A percentile compares a stretch with the other conserved stretches of the same genome.
phyloP scores from a whole-genome alignment of 176 grass and related monocot species.

The Tillandsia leiboldiana region DNA sequence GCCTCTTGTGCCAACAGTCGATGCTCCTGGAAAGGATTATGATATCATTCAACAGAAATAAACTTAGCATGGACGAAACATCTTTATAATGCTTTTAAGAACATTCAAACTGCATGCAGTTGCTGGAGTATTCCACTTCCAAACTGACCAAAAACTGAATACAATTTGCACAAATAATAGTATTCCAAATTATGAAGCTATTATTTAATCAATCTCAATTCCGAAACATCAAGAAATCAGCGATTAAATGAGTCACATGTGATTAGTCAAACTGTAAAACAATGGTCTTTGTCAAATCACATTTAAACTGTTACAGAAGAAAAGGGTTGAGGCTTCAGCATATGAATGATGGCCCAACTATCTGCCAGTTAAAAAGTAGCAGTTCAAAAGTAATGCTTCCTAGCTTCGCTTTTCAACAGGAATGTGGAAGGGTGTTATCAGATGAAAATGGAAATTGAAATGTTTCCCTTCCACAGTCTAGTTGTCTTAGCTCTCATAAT shows the following conservation, averaged over 20 bases:
- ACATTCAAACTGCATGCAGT: not conserved
- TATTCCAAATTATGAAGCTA: not conserved
- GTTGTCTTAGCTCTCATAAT: too few species aligned
- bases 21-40: conserved; percentile 48
- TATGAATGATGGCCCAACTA: too few species aligned
- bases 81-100: not conserved
- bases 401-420: too few species aligned
- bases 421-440: too few species aligned
- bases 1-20: conserved; percentile 60
- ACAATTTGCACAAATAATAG: not conserved
- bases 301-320: too few species aligned
- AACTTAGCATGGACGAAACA: not conserved
- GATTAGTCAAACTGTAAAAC: not conserved
- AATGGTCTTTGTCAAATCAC: too few species aligned
- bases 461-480: too few species aligned
- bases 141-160: not conserved
- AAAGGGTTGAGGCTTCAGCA: too few species aligned
- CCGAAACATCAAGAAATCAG: not conserved
- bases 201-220: not conserved
- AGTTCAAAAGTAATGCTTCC: too few species aligned
- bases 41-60: not conserved
- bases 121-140: too few species aligned
- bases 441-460: too few species aligned
- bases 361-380: too few species aligned
- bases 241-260: not conserved